Base-by-base conservation (phyloP, 1,284 basidiomycete genomes). In the Trametes hirsuta region DNA sequence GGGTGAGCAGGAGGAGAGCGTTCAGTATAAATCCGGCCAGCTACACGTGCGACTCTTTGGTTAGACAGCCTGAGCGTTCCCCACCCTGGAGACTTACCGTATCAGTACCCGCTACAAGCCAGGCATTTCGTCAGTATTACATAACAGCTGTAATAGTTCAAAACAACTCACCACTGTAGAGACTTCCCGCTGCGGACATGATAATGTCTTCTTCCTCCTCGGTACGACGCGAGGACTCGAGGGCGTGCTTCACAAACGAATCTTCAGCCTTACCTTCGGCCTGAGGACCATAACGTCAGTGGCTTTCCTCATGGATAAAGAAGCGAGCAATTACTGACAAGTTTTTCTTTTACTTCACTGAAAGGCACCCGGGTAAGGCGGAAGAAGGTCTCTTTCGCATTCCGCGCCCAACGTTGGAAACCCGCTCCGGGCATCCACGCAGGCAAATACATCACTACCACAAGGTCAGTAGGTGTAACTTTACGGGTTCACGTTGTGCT, bases 1-100 rank as follows among this genome's bases (percentile, higher is more conserved):
- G 56, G 6, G 69, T 63, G 68, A 75, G 70, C 36, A 69, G 66
- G 11, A 75, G 59, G 10, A 76, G 62, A 39, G 71, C 71, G 2
- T 58, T 55, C 3, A 55, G 51, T n/a, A 61, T 37, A 1, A 47
- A 24, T 12, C 30, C 40, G 14, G 47, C 14, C 6, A 59, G 37
- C 57, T 59, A n/a, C n/a, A 18, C 30, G 35, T 36, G 48, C 21
- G 8, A 21, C 30, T 8, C 30, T 30, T 30, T 30, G 36, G 34
- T 18, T 36, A 10, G 18, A 40, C 39, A 40, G 12, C 37, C 8
- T 15, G 6, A 30, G 35, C 15, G 36, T 22, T 49, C 8, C 2
- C 12, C 22, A 22, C 25, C 22, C 25, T 15, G 10, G 18, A 10
- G 6, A 51, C 49, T 34, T 21, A 58, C 56, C 11, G 56, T 58